Conservation (phyloP, 2,329 filamentous ascomycete species). For the Scopulariopsis brevicaulis region DNA sequence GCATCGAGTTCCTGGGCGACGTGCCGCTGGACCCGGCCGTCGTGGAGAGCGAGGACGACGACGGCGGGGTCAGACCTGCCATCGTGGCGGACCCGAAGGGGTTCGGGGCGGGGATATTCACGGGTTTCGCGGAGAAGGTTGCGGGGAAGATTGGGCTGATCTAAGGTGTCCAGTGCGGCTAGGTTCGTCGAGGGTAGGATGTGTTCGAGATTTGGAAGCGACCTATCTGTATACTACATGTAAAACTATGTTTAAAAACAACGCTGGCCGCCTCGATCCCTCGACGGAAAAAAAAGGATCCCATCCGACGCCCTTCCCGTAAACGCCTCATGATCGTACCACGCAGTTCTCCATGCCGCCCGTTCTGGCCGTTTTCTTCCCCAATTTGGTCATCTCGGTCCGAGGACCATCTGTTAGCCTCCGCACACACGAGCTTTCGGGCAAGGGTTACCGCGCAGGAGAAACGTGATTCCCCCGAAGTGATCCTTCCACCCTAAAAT, state of each 20-base stretch:
- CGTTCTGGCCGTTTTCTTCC: background rate
- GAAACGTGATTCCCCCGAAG: background rate
- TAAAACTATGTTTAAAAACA: background rate
- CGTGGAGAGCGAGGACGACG: constrained; percentile 70
- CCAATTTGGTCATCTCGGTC: background rate
- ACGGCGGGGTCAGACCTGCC: constrained; percentile 65
- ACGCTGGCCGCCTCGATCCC: background rate
- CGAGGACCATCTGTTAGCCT: constrained; percentile 2
- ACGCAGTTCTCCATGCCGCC: background rate
- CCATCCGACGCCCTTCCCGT: background rate
- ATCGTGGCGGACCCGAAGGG: constrained; percentile 78
- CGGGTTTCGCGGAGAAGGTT: constrained; percentile 52
- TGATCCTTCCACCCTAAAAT: background rate
- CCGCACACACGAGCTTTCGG: background rate
- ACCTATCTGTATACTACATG: background rate
- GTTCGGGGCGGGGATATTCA: constrained; percentile 59
- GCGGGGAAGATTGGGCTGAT: constrained; percentile 28
- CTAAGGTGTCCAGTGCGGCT: background rate
- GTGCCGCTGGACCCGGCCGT: constrained; percentile 81
- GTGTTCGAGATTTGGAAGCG: background rate
- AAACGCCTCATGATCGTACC: background rate
- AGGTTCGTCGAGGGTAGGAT: background rate
- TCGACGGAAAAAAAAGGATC: background rate
- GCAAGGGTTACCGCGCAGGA: constrained; percentile 2
- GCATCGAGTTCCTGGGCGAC: constrained; percentile 74